These are phyloP conservation scores for Eragrostis nindensis DNA, from an alignment of 176 grass and related monocot species.

Conservation along the genomic window DNA sequence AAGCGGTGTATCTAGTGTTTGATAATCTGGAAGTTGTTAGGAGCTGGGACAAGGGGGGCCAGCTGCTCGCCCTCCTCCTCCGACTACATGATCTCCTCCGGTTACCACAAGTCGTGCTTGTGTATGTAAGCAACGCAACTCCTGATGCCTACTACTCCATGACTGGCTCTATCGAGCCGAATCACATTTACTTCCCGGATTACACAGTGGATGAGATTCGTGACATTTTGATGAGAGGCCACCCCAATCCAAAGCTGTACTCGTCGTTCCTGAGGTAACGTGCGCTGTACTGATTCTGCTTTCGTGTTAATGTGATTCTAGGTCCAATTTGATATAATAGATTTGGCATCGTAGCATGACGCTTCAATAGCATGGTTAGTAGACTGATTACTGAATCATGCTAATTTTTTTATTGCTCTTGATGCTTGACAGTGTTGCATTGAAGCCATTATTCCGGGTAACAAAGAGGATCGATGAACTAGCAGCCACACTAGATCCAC, in stretches of 20 bases:
- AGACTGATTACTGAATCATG: neutral
- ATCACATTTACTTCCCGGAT: conserved; percentile 75
- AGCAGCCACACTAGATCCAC: conserved; percentile 54
- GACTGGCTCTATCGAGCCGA: conserved; percentile 74
- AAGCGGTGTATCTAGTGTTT: conserved; percentile 75
- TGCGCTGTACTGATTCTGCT: neutral
- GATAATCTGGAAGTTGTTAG: conserved; percentile 77
- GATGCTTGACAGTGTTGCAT: conserved; percentile 53
- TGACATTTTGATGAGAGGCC: conserved; percentile 72
- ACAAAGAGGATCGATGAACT: conserved; percentile 84
- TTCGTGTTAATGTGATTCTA: conserved; percentile 18
- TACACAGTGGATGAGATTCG: conserved; percentile 76
- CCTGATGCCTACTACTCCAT: conserved; percentile 78
- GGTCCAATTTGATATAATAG: neutral
- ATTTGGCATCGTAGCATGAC: neutral
- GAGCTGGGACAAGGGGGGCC: conserved; percentile 69
- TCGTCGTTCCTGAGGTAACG: conserved; percentile 82
- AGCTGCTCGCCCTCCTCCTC: conserved; percentile 62
- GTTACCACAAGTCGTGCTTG: conserved; percentile 58
- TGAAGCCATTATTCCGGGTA: conserved; percentile 78
- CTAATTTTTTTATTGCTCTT: conserved; percentile 17
- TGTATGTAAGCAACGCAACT: conserved; percentile 80
- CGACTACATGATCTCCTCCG: conserved; percentile 69
- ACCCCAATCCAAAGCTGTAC: conserved; percentile 65
- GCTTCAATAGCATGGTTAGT: conserved; percentile 12